Evolutionary conservation across 2,329 filamentous ascomycete species (phyloP).

Genomic region (Pleochaeta shiraiana): DNA sequence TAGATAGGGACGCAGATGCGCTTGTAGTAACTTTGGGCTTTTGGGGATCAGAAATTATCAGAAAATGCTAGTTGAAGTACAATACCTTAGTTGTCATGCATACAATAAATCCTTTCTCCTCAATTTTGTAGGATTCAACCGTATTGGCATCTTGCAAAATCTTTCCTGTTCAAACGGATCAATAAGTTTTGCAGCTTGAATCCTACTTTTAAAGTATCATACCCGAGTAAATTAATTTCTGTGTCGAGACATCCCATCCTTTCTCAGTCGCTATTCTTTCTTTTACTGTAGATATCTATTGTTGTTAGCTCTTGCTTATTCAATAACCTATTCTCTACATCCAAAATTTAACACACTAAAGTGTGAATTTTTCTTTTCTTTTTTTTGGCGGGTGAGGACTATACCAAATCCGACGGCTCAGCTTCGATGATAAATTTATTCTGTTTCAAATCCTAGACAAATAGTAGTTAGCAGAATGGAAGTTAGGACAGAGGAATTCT

Average conservation of each 20-base stretch:
- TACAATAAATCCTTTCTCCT: slow-evolving; percentile 98
- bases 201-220: slow-evolving; percentile 21
- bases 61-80: slow-evolving; percentile 12
- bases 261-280: slow-evolving; percentile 81
- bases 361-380: not conserved
- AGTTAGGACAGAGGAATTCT: slow-evolving; percentile 10
- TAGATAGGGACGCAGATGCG: slow-evolving; percentile 30
- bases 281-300: slow-evolving; percentile 72
- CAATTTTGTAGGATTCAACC: slow-evolving; percentile 91
- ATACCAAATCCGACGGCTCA: slow-evolving; percentile 77
- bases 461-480: slow-evolving; percentile 10
- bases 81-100: slow-evolving; percentile 20
- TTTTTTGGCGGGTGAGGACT: slow-evolving; percentile 16
- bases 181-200: too few species aligned
- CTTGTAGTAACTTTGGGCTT: slow-evolving; percentile 45
- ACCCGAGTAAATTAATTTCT: slow-evolving; percentile 99
- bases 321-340: too few species aligned
- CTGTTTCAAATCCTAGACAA: slow-evolving; percentile 80
- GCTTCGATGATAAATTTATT: slow-evolving; percentile 95
- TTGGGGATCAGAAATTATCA: slow-evolving; percentile 40
- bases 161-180: slow-evolving; percentile 73
- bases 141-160: slow-evolving; percentile 97
- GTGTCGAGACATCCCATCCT: slow-evolving; percentile 73
- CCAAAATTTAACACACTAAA: not conserved
- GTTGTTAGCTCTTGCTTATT: not conserved